phyloP scores from a whole-genome alignment of 1,284 basidiomycete species.

The Moesziomyces globuligerus region DNA sequence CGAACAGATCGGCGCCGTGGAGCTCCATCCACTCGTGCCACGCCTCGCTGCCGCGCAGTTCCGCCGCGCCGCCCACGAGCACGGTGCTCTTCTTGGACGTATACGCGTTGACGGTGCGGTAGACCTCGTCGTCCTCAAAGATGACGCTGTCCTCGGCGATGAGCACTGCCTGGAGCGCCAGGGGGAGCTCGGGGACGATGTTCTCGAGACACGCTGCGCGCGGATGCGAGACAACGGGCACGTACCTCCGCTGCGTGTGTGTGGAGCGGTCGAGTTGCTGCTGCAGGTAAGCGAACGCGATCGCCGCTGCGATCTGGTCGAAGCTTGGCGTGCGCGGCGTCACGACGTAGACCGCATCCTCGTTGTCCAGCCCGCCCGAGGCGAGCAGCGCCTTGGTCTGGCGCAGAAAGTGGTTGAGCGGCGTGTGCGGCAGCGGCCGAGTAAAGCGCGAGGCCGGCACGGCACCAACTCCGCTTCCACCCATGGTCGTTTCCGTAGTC shows the following conservation, averaged over 20 bases:
- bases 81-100: constrained; percentile 36
- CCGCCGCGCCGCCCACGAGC: constrained; percentile 24
- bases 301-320: constrained; percentile 36
- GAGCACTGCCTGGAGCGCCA: constrained; percentile 39
- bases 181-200: constrained; percentile 11
- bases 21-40: constrained; percentile 41
- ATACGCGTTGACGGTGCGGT: constrained; percentile 34
- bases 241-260: constrained; percentile 34
- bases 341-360: constrained; percentile 42
- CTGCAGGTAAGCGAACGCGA: constrained; percentile 29
- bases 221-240: constrained; percentile 27
- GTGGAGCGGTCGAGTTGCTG: constrained; percentile 14
- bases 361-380: constrained; percentile 39
- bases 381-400: constrained; percentile 38
- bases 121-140: constrained; percentile 43
- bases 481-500: constrained; percentile 18
- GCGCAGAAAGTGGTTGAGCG: constrained; percentile 43
- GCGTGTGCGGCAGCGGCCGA: constrained; percentile 34
- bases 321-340: constrained; percentile 22
- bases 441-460: constrained; percentile 27
- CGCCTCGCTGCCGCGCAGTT: constrained; percentile 13
- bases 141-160: constrained; percentile 30
- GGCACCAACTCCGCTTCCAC: constrained; percentile 28
- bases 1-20: constrained; percentile 39
- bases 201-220: constrained; percentile 8